These are phyloP conservation scores for Macadamia tetraphylla DNA, from an alignment of 164 flowering plant species.

Conservation along the genomic window DNA sequence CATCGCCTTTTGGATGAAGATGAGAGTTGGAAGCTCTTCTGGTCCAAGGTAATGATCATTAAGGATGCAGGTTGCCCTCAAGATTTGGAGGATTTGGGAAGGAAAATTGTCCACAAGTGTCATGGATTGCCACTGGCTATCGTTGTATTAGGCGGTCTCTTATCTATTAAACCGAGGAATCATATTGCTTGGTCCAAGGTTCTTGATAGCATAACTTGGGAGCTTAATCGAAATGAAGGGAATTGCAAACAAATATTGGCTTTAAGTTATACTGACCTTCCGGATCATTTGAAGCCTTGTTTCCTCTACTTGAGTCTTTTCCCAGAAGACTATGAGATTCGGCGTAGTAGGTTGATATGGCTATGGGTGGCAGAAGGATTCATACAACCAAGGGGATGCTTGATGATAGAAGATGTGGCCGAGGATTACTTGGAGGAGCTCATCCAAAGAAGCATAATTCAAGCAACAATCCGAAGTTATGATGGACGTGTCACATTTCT, in stretches of 20 bases:
- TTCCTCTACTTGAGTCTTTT: neutral
- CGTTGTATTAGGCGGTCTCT: slow-evolving; percentile 7
- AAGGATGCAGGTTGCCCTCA: neutral
- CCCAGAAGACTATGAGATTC: neutral
- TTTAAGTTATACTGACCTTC: neutral
- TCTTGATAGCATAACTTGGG: neutral
- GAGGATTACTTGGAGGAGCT: neutral
- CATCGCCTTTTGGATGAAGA: neutral
- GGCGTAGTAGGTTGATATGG: neutral
- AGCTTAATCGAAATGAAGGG: neutral
- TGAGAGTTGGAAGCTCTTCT: neutral
- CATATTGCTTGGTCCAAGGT: neutral
- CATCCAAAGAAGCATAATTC: neutral
- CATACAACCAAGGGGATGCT: neutral
- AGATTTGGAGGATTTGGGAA: neutral
- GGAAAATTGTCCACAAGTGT: neutral
- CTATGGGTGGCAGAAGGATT: neutral
- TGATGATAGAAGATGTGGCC: neutral
- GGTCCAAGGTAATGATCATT: neutral
- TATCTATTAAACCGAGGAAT: neutral
- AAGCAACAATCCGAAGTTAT: neutral
- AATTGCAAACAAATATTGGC: neutral
- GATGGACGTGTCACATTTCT: neutral
- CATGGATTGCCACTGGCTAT: neutral
- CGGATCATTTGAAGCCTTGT: neutral